Conservation (phyloP, 208 protist genomes). For the Trichomonas vaginalis region DNA sequence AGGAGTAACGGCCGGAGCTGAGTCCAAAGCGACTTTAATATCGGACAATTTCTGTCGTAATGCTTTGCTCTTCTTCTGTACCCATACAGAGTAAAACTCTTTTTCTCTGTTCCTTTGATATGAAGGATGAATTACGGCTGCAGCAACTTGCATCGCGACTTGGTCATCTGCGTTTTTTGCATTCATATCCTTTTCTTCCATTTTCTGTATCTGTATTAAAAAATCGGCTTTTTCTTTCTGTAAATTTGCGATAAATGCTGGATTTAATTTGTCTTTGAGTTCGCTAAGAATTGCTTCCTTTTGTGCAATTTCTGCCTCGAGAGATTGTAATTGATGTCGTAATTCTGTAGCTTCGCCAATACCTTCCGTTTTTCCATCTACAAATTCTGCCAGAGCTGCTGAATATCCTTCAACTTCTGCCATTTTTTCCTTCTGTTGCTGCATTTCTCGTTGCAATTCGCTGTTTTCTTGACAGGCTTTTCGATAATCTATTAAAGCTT, state of each 20-base stretch:
- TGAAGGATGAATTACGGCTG: neutral
- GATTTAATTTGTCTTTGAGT: neutral
- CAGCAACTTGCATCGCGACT: neutral
- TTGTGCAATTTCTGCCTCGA: neutral
- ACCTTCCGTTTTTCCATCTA: neutral
- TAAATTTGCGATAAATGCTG: neutral
- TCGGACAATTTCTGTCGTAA: neutral
- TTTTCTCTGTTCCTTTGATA: neutral
- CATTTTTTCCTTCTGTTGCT: neutral
- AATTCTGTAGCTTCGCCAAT: neutral
- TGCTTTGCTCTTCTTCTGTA: neutral
- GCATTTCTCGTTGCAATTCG: neutral
- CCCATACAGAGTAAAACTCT: neutral
- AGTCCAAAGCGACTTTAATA: neutral
- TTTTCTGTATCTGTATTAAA: neutral
- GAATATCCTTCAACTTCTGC: neutral
- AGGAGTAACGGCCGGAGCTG: neutral
- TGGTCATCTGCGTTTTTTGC: neutral
- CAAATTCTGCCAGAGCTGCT: neutral
- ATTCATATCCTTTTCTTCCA: neutral
- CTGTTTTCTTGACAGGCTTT: neutral
- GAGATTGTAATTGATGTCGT: neutral
- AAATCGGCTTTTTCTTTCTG: neutral
- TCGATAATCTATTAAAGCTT: neutral
- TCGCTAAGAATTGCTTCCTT: neutral